Conservation (phyloP, 305 asterid species). For the Rubia balearica region DNA sequence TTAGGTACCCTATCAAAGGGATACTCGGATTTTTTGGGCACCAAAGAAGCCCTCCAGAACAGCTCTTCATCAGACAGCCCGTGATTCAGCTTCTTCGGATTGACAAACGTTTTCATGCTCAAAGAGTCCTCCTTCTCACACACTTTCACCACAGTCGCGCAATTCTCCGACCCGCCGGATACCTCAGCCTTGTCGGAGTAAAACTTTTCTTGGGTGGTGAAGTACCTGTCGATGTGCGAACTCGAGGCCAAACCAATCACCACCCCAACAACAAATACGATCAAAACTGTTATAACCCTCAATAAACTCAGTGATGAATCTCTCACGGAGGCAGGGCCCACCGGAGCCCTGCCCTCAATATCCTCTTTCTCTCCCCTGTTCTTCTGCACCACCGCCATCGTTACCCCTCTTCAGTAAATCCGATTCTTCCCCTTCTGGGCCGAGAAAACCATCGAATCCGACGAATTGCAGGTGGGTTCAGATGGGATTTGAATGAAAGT, state of each 20-base stretch:
- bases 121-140: conserved; percentile 47
- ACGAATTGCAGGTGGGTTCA: conserved; percentile 5
- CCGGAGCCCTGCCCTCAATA: conserved; percentile 23
- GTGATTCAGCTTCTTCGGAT: conserved; percentile 51
- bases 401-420: not conserved
- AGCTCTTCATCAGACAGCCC: conserved; percentile 70
- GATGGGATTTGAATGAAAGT: not conserved
- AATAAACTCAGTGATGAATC: conserved; percentile 63
- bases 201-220: conserved; percentile 38
- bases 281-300: conserved; percentile 47
- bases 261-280: conserved; percentile 72
- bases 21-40: conserved; percentile 62
- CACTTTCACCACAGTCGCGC: conserved; percentile 18
- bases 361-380: conserved; percentile 58
- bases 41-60: conserved; percentile 92
- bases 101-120: conserved; percentile 45
- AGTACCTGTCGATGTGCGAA: conserved; percentile 64
- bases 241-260: conserved; percentile 79
- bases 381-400: conserved; percentile 44
- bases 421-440: not conserved
- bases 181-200: conserved; percentile 28
- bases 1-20: conserved; percentile 70
- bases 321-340: conserved; percentile 14
- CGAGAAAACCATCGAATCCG: conserved; percentile 3
- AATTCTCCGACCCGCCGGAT: conserved; percentile 21